Evolutionary conservation across 176 grass and related monocot species (phyloP).

Genomic region (Phoenix roebelenii): DNA sequence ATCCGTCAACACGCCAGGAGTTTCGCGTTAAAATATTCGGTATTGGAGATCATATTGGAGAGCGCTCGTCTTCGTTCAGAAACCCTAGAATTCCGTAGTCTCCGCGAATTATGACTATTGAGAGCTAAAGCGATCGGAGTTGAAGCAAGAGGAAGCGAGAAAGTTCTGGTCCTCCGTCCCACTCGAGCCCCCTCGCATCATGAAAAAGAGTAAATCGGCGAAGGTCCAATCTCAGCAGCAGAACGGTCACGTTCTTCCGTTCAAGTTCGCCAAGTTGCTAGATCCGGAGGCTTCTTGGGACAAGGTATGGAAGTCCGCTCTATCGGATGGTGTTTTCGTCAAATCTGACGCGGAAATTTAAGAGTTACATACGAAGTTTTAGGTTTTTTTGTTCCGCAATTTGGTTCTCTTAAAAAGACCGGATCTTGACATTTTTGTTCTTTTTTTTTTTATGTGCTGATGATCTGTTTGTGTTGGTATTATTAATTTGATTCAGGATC

Average conservation of each 20-base stretch:
- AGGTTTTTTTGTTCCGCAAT: neutral
- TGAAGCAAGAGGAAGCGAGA: too few relatives aligned
- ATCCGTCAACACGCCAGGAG: too few relatives aligned
- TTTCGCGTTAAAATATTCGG: too few relatives aligned
- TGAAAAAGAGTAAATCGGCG: conserved; percentile 50
- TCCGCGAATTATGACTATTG: too few relatives aligned
- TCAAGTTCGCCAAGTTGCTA: conserved; percentile 68
- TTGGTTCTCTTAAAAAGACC: neutral
- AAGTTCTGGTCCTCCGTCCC: too few relatives aligned
- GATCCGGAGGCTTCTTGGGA: conserved; percentile 81
- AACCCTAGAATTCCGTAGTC: too few relatives aligned
- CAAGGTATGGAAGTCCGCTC: conserved; percentile 35
- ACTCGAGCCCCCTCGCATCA: conserved; percentile 1
- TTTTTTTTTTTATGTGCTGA: neutral
- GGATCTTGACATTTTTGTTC: neutral
- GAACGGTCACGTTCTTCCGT: conserved; percentile 43
- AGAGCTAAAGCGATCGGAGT: too few relatives aligned
- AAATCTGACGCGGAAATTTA: neutral
- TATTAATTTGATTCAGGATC: conserved; percentile 36
- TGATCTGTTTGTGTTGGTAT: too few relatives aligned
- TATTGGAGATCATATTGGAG: too few relatives aligned
- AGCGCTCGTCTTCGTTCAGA: too few relatives aligned
- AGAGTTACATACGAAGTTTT: neutral
- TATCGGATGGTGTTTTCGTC: neutral
- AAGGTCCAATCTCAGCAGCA: conserved; percentile 32